Percentiles rank a stretch among this genome's conserved stretches.
Conservation (phyloP, 345 rosid genomes). For the Eucalyptus albens region DNA sequence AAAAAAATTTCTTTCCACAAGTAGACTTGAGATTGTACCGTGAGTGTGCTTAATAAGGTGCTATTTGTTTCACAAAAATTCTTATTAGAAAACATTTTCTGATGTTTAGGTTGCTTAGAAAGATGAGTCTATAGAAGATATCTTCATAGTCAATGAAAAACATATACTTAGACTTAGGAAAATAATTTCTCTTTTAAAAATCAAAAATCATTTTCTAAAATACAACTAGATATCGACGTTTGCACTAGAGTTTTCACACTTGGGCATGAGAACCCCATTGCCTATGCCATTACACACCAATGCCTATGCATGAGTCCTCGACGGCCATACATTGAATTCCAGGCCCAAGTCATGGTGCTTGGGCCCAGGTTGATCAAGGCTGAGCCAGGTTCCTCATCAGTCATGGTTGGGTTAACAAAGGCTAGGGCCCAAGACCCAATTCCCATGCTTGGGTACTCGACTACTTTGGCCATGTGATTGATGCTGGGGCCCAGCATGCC, state of each 20-base stretch:
- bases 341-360: not conserved
- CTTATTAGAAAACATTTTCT: not conserved
- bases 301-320: not conserved
- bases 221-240: not conserved
- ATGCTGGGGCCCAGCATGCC: not conserved
- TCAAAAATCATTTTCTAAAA: not conserved
- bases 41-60: not conserved
- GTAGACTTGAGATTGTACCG: not conserved
- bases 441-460: not conserved
- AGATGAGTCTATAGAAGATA: not conserved
- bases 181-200: not conserved
- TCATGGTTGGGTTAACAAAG: not conserved
- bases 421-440: not conserved
- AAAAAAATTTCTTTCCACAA: not conserved
- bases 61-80: not conserved
- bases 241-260: not conserved
- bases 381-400: rapidly evolving
- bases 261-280: not conserved
- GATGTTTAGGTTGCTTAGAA: not conserved
- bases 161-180: not conserved
- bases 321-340: not conserved
- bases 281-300: not conserved
- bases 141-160: not conserved
- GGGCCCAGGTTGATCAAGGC: not conserved
- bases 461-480: not conserved